phyloP scores from a whole-genome alignment of 306 rosid genomes.

The Rosa rugosa region DNA sequence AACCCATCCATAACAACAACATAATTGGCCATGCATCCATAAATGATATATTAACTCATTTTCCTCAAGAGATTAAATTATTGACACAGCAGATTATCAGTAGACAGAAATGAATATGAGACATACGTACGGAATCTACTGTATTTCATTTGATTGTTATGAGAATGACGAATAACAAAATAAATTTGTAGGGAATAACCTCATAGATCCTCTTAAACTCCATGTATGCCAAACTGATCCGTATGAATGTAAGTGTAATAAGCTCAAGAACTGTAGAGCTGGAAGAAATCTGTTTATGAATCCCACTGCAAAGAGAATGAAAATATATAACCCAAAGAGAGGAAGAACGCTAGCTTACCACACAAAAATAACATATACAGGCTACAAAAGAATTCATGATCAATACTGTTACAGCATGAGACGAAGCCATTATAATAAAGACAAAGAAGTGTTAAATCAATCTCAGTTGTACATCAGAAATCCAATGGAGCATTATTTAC shows the following conservation, averaged over 20 bases:
- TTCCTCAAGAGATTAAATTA: background rate
- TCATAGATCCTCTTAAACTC: constrained; percentile 80
- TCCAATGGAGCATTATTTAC: background rate
- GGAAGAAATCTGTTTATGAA: constrained; percentile 77
- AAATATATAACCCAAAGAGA: background rate
- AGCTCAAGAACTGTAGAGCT: constrained; percentile 63
- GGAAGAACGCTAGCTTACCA: background rate
- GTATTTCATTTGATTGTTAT: background rate
- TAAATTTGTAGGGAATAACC: constrained; percentile 45
- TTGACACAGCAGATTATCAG: background rate
- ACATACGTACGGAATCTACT: background rate
- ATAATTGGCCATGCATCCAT: background rate
- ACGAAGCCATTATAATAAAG: background rate
- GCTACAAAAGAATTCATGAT: background rate
- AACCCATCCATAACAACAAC: background rate
- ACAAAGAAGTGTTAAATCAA: background rate
- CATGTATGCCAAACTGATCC: constrained; percentile 79
- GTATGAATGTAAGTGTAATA: constrained; percentile 66
- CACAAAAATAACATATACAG: no score
- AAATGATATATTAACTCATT: background rate
- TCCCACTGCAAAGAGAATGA: constrained; percentile 54
- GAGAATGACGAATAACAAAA: background rate
- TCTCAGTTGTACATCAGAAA: background rate
- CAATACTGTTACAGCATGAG: background rate
- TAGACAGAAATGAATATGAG: background rate